Conservation (phyloP, 768 basidiomycete genomes). For the Asterophora lycoperdoides region DNA sequence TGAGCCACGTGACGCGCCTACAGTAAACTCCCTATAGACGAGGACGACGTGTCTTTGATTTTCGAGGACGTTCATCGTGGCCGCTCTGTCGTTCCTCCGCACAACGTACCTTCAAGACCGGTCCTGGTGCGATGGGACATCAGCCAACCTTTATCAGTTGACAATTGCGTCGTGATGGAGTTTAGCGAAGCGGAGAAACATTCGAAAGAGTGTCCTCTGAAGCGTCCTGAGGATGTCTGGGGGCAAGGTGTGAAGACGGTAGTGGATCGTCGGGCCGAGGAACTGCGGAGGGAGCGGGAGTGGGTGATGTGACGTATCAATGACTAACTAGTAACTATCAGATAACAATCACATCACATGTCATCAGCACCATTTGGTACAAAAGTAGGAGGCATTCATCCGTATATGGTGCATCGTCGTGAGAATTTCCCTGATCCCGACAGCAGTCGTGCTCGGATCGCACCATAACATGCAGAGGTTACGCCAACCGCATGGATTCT, state of each 20-base stretch:
- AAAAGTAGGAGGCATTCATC: too few relatives aligned
- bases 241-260: slow-evolving; percentile 55
- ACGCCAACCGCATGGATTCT: too few relatives aligned
- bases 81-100: slow-evolving; percentile 75
- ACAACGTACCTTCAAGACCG: slow-evolving; percentile 67
- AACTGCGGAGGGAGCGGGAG: slow-evolving; percentile 50
- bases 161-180: slow-evolving; percentile 87
- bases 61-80: slow-evolving; percentile 87
- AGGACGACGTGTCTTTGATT: slow-evolving; percentile 77
- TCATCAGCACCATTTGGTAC: background rate
- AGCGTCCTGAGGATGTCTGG: slow-evolving; percentile 60
- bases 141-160: slow-evolving; percentile 52
- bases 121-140: slow-evolving; percentile 82
- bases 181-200: slow-evolving; percentile 70
- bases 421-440: too few relatives aligned
- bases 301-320: slow-evolving; percentile 41
- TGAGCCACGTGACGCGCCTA: background rate
- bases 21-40: slow-evolving; percentile 75
- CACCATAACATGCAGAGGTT: too few relatives aligned
- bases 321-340: background rate
- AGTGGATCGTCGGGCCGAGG: slow-evolving; percentile 54
- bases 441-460: too few relatives aligned
- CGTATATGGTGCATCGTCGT: too few relatives aligned
- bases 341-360: background rate
- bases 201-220: slow-evolving; percentile 36